phyloP scores from a whole-genome alignment of 2,329 filamentous ascomycete species.

The Xylariaceae sp. region DNA sequence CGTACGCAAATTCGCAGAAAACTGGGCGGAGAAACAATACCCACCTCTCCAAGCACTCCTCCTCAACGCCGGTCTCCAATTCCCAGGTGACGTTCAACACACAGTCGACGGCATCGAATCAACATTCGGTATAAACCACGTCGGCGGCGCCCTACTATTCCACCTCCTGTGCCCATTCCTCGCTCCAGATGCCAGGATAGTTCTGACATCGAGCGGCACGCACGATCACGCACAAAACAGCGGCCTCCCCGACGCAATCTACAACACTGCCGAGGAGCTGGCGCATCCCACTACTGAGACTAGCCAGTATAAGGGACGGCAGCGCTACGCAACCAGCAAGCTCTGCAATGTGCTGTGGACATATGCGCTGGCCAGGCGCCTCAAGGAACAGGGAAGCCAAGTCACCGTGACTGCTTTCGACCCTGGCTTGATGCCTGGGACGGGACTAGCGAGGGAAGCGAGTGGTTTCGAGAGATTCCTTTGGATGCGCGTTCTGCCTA shows the following conservation, averaged over 20 bases:
- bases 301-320: constrained; percentile 32
- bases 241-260: constrained; percentile 42
- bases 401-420: constrained; percentile 44
- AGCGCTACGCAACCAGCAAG: constrained; percentile 45
- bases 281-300: constrained; percentile 37
- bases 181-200: constrained; percentile 39
- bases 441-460: constrained; percentile 39
- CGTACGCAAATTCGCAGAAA: constrained; percentile 40
- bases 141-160: constrained; percentile 50
- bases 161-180: constrained; percentile 43
- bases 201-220: constrained; percentile 43
- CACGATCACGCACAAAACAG: constrained; percentile 46
- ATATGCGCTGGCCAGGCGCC: constrained; percentile 41
- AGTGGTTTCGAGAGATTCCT: constrained; percentile 29
- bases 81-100: constrained; percentile 34
- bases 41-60: constrained; percentile 44
- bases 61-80: constrained; percentile 49
- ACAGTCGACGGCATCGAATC: constrained; percentile 43
- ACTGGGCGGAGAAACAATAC: constrained; percentile 33
- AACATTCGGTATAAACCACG: constrained; percentile 49
- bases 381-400: constrained; percentile 23
- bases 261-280: constrained; percentile 43
- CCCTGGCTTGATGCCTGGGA: constrained; percentile 49
- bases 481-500: constrained; percentile 36
- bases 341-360: constrained; percentile 48